Base-by-base conservation (phyloP, 1,284 basidiomycete species). In the Ganoderma lingzhi region DNA sequence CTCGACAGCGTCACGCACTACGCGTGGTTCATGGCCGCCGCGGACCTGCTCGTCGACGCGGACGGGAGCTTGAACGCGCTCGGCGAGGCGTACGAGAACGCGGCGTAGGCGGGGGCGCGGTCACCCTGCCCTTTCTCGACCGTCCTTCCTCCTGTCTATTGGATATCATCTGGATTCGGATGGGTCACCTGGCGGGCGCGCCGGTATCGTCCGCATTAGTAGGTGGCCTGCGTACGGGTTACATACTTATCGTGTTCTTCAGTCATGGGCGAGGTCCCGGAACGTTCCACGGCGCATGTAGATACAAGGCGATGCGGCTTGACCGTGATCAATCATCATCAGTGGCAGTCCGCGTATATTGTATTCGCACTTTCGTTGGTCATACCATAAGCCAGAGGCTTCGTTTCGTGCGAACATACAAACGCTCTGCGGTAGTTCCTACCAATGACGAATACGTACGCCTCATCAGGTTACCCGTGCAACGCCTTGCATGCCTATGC, bases 1-100 rank as follows among this genome's bases (percentile, higher is more conserved):
- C 76, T 78, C 60, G 55, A 67, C 15, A 67, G 67, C 63, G 73
- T 79, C 37, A 67, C 74, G 56, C 74, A 75, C 62, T 80, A 78
- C 70, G 77, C 78, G 55, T 80, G 76, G 75, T 80, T 80, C 72
- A 77, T 76, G 74, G 77, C 75, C 65, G 73, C 73, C 41, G 67
- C 68, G 51, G 72, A 73, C 71, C 75, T 73, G 70, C 76, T 80
- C 56, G 77, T 78, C 71, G 74, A 75, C 68, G 65, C 58, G 39
- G 74, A 75, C 64, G 69, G 64, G 45, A 73, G 70, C 70, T 56
- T 74, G 42, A 71, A 67, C 23, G 41, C 66, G 19, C 66, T 74
- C 19, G 73, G 70, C 10, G 37, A 67, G 48, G 69, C 72, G 45
- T 73, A 73, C 66, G 72, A 65, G 39, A 64, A 70, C 17, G 65